Evolutionary conservation across 129 eudicot genomes (phyloP), one percentile per base, ranked within the genome.

Genomic region (Heracleum sosnowskyi): DNA sequence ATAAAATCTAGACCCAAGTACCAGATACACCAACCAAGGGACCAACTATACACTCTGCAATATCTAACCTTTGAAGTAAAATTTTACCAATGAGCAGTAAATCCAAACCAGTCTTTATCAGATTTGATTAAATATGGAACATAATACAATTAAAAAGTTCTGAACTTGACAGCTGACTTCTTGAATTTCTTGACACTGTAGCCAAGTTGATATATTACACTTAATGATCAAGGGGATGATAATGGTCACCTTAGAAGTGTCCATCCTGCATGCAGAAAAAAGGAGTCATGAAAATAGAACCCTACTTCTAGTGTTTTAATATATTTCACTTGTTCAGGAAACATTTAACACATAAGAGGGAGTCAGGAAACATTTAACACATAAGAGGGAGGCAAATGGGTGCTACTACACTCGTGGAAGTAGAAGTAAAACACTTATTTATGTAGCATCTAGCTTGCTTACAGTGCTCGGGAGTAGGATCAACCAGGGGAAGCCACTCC

Each of bases 401-500:
- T n/a, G n/a, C n/a, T n/a, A n/a, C 45, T 9, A 10, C 45, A 41
- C 13, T 41, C 13, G 45, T 41, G 45, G 45, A 41, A 41, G 1
- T 41, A 41, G 11, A 55, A 51, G 0, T 9, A 41, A 41, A 41
- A 41, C 1, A 41, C 0, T 10, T 41, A 41, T 9, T 41, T 40
- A 2, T 36, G 4, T 0, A 36, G 39, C 39, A 36, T 36, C 39
- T n/a, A n/a, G n/a, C n/a, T n/a, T n/a, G n/a, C n/a, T 77, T 26
- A 62, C 78, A 86, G 78, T 70, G 93, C 86, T 73, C 79, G 79
- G 77, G 87, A 73, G 75, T 81, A 55, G 78, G 62, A 80, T 20
- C 88, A 79, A 76, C 80, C 49, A 89, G 66, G 24, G 93, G 93
- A 73, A 91, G 85, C 96, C 97, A 88, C 44, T 86, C 82, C 77